A percentile compares a stretch with the other conserved stretches of the same genome.
These are phyloP conservation scores for Halteria grandinella DNA, from an alignment of 73 alveolate species.

Conservation along the genomic window DNA sequence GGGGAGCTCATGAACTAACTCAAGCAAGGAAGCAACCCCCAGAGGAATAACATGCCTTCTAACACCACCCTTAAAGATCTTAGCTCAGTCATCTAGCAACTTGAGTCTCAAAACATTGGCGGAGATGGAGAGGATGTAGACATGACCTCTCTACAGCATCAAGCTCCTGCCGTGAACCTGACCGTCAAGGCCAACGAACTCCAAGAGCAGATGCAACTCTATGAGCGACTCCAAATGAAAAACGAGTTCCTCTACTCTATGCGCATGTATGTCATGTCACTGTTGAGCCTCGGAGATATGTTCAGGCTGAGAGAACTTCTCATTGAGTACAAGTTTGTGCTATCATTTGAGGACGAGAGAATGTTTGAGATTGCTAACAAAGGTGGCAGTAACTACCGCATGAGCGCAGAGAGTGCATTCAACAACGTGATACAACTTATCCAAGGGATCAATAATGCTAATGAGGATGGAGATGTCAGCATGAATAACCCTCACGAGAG, in stretches of 20 bases:
- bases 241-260: conserved; percentile 16
- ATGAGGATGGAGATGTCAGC: neutral
- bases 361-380: too few species aligned
- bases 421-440: conserved; percentile 1
- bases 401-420: conserved; percentile 31
- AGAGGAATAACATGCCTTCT: neutral
- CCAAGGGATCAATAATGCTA: neutral
- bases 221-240: conserved; percentile 23
- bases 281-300: conserved; percentile 11
- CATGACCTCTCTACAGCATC: neutral
- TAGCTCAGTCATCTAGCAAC: neutral
- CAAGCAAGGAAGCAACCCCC: neutral
- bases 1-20: neutral
- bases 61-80: neutral
- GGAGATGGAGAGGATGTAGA: conserved; percentile 11
- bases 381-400: too few species aligned
- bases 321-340: conserved; percentile 13
- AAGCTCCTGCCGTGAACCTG: neutral
- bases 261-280: conserved; percentile 1
- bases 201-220: conserved; percentile 8
- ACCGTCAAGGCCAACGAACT: neutral
- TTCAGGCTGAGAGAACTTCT: conserved; percentile 16
- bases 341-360: too few species aligned
- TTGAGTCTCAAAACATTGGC: neutral
- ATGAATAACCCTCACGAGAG: neutral